Conservation (phyloP, 2,329 filamentous ascomycete species). For the Aspergillus tamarii region DNA sequence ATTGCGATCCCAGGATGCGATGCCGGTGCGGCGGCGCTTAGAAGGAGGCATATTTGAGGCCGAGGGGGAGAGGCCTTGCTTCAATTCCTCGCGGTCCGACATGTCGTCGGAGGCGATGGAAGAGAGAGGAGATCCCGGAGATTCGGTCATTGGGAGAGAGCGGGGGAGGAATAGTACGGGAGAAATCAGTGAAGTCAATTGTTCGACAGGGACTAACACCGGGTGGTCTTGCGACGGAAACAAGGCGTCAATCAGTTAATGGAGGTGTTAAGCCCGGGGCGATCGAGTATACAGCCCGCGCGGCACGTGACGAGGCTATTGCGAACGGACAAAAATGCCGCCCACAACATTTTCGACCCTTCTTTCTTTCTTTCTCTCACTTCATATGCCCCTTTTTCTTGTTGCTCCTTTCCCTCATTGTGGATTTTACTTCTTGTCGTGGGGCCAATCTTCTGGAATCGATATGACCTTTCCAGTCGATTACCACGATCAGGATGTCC, state of each 20-base stretch:
- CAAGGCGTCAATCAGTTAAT: conserved; percentile 5
- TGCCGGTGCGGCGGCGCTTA: conserved; percentile 53
- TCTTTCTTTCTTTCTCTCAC: conserved; percentile 7
- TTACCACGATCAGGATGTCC: neutral
- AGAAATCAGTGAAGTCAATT: conserved; percentile 2
- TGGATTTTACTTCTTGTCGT: too few relatives aligned
- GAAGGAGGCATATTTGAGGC: conserved; percentile 47
- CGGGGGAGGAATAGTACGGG: conserved; percentile 2
- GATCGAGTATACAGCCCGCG: conserved; percentile 25
- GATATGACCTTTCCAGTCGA: neutral
- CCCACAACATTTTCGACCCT: conserved; percentile 10
- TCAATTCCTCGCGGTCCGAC: conserved; percentile 57
- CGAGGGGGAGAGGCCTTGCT: conserved; percentile 53
- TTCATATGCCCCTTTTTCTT: conserved; percentile 15
- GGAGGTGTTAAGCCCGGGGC: neutral
- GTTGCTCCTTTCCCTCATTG: neutral
- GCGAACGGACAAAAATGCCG: conserved; percentile 4
- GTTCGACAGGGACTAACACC: neutral
- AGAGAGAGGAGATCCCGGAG: conserved; percentile 66
- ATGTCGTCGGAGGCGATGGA: conserved; percentile 67
- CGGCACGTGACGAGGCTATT: conserved; percentile 31
- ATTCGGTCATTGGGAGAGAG: conserved; percentile 51
- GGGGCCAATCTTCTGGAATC: neutral
- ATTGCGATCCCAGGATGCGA: conserved; percentile 51
- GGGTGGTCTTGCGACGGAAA: conserved; percentile 4